Conservation (phyloP, 164 flowering plant genomes). For the Nelumbo lutea region DNA sequence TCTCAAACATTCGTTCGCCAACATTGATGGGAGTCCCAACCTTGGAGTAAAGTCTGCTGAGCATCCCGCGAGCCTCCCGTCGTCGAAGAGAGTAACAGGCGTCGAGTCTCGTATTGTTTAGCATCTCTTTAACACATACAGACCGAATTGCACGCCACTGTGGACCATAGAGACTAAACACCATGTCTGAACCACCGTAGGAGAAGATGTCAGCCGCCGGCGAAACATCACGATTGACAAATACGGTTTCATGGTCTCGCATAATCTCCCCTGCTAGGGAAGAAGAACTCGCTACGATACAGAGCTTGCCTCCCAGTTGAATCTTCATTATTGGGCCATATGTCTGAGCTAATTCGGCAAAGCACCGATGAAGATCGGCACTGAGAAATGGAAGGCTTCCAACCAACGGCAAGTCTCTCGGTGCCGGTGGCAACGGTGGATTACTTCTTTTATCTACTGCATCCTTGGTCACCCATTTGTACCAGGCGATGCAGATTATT, state of each 20-base stretch:
- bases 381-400: slow-evolving; percentile 24
- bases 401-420: slow-evolving; percentile 7
- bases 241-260: slow-evolving; percentile 20
- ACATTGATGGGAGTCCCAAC: slow-evolving; percentile 4
- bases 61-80: slow-evolving; percentile 11
- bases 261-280: slow-evolving; percentile 18
- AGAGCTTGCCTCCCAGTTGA: slow-evolving; percentile 20
- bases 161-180: slow-evolving; percentile 15
- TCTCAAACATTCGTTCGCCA: slow-evolving; percentile 14
- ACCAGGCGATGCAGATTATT: no score
- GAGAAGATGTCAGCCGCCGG: neutral
- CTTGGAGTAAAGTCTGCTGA: slow-evolving; percentile 2
- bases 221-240: slow-evolving; percentile 28
- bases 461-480: no score
- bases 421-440: no score
- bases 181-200: slow-evolving; percentile 25
- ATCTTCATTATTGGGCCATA: slow-evolving; percentile 30
- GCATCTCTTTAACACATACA: slow-evolving; percentile 23
- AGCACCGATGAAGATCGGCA: slow-evolving; percentile 18
- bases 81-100: slow-evolving; percentile 12
- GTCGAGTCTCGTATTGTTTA: slow-evolving; percentile 17
- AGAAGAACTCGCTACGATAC: slow-evolving; percentile 24
- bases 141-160: slow-evolving; percentile 32
- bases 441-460: no score
- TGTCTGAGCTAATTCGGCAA: slow-evolving; percentile 12